Conservation (phyloP, 805 yeast genomes). For the Teunomyces aglyptinius region DNA sequence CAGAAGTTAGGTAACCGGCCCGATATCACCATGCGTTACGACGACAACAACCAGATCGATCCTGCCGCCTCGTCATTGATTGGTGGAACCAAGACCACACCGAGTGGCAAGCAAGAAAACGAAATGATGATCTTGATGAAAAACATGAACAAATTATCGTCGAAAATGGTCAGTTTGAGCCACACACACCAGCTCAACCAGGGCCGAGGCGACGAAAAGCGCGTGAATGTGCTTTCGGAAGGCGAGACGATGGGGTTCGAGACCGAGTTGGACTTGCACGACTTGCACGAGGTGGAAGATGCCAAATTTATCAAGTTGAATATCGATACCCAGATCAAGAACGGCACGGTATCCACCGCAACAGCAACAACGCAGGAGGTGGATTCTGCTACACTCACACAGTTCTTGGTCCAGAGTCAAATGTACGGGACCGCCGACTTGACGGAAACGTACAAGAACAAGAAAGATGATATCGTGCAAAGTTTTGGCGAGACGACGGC, state of each 20-base stretch:
- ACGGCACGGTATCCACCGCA: constrained; percentile 23
- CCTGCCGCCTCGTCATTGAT: neutral
- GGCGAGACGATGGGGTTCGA: constrained; percentile 8
- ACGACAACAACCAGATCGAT: constrained; percentile 31
- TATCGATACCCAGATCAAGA: constrained; percentile 25
- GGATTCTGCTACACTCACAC: constrained; percentile 17
- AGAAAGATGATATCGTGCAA: constrained; percentile 37
- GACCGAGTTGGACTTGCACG: constrained; percentile 49
- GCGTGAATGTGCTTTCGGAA: neutral
- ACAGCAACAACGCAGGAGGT: constrained; percentile 20
- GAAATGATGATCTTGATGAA: constrained; percentile 76
- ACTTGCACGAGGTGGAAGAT: constrained; percentile 46
- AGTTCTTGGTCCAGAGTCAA: constrained; percentile 15
- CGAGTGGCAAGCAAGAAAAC: constrained; percentile 30
- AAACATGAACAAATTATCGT: constrained; percentile 85
- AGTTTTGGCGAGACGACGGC: constrained; percentile 45
- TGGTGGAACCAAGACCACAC: neutral
- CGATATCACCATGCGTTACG: constrained; percentile 80
- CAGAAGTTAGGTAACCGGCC: constrained; percentile 76
- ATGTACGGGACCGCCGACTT: constrained; percentile 21
- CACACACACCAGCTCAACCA: constrained; percentile 1
- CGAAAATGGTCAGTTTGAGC: constrained; percentile 61
- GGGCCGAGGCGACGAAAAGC: neutral
- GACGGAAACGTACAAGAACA: constrained; percentile 28
- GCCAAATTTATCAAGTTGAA: constrained; percentile 55